A percentile compares a stretch with the other conserved stretches of the same genome.
phyloP scores from a whole-genome alignment of 306 rosid species.

The Trifolium repens region DNA sequence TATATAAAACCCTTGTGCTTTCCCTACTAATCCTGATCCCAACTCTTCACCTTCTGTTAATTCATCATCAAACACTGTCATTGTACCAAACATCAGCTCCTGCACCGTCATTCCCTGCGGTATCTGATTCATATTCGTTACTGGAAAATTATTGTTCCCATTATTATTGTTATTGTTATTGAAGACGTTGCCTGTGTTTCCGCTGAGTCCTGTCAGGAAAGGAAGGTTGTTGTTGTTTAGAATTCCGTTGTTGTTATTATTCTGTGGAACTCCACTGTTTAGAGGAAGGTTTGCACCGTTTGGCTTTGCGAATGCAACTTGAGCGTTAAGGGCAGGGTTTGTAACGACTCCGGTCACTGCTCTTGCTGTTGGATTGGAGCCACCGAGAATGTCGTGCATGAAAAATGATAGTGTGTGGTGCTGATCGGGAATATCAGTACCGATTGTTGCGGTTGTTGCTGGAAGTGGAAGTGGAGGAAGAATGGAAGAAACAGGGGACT shows the following conservation, averaged over 20 bases:
- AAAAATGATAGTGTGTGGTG: slow-evolving; percentile 57
- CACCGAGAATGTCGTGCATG: slow-evolving; percentile 83
- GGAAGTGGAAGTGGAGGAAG: slow-evolving; percentile 30
- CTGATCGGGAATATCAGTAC: slow-evolving; percentile 17
- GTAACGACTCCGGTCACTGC: neutral
- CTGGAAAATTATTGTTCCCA: slow-evolving; percentile 50
- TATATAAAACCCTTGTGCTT: slow-evolving; percentile 80
- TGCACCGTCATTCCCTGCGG: slow-evolving; percentile 64
- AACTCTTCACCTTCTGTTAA: slow-evolving; percentile 74
- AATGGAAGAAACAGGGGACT: slow-evolving; percentile 40
- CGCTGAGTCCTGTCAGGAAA: slow-evolving; percentile 81
- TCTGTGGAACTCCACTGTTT: slow-evolving; percentile 56
- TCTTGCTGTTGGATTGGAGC: slow-evolving; percentile 74
- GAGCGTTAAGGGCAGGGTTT: neutral
- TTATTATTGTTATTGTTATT: slow-evolving; percentile 55
- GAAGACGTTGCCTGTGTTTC: slow-evolving; percentile 53
- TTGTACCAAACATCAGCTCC: slow-evolving; percentile 75
- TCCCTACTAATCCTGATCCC: slow-evolving; percentile 75
- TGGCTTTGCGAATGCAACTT: neutral
- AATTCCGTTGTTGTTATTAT: neutral
- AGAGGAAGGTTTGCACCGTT: slow-evolving; percentile 72
- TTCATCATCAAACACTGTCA: slow-evolving; percentile 79
- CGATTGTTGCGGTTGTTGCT: neutral
- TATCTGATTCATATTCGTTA: slow-evolving; percentile 55
- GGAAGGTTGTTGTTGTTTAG: slow-evolving; percentile 75